Percentiles rank a stretch among this genome's conserved stretches.
Evolutionary conservation across 2,329 filamentous ascomycete genomes (phyloP).

Genomic region (Fusarium papillatum): DNA sequence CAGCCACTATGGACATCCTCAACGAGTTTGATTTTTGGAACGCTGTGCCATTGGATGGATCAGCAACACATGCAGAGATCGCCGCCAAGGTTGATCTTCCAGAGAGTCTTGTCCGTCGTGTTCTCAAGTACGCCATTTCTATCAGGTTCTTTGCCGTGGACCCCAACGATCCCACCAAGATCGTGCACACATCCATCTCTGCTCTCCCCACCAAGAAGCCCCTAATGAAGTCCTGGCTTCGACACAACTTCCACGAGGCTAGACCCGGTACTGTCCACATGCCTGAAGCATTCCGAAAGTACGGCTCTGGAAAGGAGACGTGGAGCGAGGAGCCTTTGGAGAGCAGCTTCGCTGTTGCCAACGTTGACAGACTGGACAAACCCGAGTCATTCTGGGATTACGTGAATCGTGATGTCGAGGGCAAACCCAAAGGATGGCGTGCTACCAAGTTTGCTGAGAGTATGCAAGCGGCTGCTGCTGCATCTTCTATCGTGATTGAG

Average conservation of each 20-base stretch:
- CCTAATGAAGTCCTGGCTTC: constrained; percentile 31
- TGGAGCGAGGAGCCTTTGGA: constrained; percentile 48
- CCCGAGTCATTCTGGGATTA: constrained; percentile 28
- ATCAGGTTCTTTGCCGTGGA: constrained; percentile 50
- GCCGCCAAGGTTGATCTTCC: constrained; percentile 52
- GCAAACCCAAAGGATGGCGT: constrained; percentile 30
- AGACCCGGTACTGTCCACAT: constrained; percentile 48
- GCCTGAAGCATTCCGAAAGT: constrained; percentile 47
- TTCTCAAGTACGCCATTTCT: constrained; percentile 53
- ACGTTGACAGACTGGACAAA: constrained; percentile 19
- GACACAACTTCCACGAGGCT: constrained; percentile 50
- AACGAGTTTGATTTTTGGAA: constrained; percentile 41
- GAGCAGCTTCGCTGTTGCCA: constrained; percentile 49
- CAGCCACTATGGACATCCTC: constrained; percentile 25
- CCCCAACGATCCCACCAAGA: constrained; percentile 2
- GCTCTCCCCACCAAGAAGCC: constrained; percentile 27
- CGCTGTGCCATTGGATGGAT: constrained; percentile 40
- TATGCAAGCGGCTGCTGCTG: constrained; percentile 19
- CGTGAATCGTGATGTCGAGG: constrained; percentile 21
- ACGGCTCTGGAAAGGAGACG: constrained; percentile 44
- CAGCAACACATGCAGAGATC: constrained; percentile 32
- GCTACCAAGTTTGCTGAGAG: constrained; percentile 27
- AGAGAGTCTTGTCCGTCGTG: constrained; percentile 50
- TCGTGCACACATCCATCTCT: constrained; percentile 53
- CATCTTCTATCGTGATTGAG: constrained; percentile 11